phyloP scores from a whole-genome alignment of 768 basidiomycete genomes.

The Russula sp. region DNA sequence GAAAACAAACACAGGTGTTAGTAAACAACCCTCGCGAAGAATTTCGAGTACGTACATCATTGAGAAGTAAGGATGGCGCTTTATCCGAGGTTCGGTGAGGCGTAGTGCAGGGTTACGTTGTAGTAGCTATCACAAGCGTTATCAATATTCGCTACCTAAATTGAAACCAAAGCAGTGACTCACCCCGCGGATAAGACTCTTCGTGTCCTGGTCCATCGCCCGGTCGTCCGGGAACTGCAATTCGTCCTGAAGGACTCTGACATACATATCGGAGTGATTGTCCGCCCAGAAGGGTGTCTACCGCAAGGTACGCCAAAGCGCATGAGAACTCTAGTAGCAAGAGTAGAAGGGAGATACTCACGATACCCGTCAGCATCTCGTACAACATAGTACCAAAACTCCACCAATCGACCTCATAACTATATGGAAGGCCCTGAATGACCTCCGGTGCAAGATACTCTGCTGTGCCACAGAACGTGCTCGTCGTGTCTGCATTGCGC shows the following conservation, averaged over 20 bases:
- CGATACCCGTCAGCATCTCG: slow-evolving; percentile 95
- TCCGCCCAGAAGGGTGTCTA: slow-evolving; percentile 92
- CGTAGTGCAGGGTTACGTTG: slow-evolving; percentile 90
- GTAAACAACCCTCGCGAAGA: slow-evolving; percentile 46
- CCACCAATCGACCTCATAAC: slow-evolving; percentile 98
- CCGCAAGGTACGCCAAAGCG: slow-evolving; percentile 26
- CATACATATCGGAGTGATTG: slow-evolving; percentile 94
- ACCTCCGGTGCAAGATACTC: slow-evolving; percentile 97
- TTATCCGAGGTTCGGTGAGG: slow-evolving; percentile 90
- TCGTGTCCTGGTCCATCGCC: slow-evolving; percentile 92
- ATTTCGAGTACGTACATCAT: slow-evolving; percentile 52
- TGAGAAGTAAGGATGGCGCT: slow-evolving; percentile 91
- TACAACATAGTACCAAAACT: slow-evolving; percentile 96
- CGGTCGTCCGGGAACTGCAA: slow-evolving; percentile 85
- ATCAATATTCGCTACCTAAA: background rate
- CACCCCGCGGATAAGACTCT: slow-evolving; percentile 92
- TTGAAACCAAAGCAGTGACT: slow-evolving; percentile 36
- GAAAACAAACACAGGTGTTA: slow-evolving; percentile 26
- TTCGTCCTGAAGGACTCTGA: slow-evolving; percentile 86
- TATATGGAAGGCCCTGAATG: slow-evolving; percentile 84
- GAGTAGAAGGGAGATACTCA: slow-evolving; percentile 45
- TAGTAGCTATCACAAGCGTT: slow-evolving; percentile 51
- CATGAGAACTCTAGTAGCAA: slow-evolving; percentile 22
- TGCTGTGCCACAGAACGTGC: slow-evolving; percentile 93
- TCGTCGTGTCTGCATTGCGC: slow-evolving; percentile 62